Conservation (phyloP, 352 stramenopile species). For the Phytophthora sp. region DNA sequence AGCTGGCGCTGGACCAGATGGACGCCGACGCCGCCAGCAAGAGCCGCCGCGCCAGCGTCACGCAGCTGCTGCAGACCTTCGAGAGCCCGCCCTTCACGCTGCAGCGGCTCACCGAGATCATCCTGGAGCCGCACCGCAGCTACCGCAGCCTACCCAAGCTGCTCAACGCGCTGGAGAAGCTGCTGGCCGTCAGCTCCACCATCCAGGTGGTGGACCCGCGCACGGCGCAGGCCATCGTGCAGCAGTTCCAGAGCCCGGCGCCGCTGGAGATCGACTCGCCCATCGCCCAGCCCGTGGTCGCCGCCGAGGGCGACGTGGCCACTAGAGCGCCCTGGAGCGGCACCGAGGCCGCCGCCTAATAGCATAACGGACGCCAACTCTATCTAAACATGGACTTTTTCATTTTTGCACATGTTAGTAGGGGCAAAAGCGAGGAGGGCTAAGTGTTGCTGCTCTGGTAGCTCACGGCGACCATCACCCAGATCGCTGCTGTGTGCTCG, state of each 20-base stretch:
- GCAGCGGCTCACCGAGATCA: constrained; percentile 80
- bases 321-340: constrained; percentile 52
- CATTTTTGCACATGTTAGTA: not conserved
- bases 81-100: constrained; percentile 83
- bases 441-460: constrained; percentile 42
- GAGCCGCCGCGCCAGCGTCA: constrained; percentile 56
- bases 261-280: constrained; percentile 32
- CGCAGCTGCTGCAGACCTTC: constrained; percentile 66
- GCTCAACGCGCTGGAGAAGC: constrained; percentile 85
- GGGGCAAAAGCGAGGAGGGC: not conserved
- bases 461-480: constrained; percentile 87
- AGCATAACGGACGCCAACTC: not conserved
- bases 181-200: constrained; percentile 73
- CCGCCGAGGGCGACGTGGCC: constrained; percentile 37
- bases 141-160: constrained; percentile 85
- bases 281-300: constrained; percentile 19
- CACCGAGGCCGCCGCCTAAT: constrained; percentile 21
- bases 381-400: constrained; percentile 17
- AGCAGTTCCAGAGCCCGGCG: constrained; percentile 37
- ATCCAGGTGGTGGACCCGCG: constrained; percentile 70
- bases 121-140: constrained; percentile 65
- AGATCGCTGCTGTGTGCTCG: constrained; percentile 66
- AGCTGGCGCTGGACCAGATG: constrained; percentile 62
- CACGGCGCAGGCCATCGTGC: constrained; percentile 26
- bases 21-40: constrained; percentile 62